A percentile compares a stretch with the other conserved stretches of the same genome.
Evolutionary conservation across 2,329 filamentous ascomycete genomes (phyloP).

Genomic region (Passalora sequoiae): DNA sequence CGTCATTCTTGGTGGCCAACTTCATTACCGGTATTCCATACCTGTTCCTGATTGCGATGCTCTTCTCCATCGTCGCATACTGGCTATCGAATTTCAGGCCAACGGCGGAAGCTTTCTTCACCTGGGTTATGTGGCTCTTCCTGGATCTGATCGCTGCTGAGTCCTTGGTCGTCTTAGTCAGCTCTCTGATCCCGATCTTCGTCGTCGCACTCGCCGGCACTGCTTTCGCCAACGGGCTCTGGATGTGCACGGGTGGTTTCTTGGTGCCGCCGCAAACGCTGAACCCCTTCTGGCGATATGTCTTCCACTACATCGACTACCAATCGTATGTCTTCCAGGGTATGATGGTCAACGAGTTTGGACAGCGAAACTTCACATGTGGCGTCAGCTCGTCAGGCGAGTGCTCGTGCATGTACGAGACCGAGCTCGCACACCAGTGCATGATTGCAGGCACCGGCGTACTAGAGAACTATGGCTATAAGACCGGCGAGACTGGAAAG

Average conservation of each 20-base stretch:
- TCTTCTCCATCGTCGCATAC: conserved; percentile 72
- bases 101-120: conserved; percentile 62
- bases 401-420: conserved; percentile 68
- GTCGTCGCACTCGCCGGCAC: conserved; percentile 71
- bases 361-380: conserved; percentile 58
- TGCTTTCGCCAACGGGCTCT: conserved; percentile 78
- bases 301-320: conserved; percentile 82
- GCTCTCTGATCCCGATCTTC: conserved; percentile 67
- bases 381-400: conserved; percentile 34
- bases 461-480: conserved; percentile 64
- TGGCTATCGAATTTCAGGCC: conserved; percentile 73
- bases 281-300: conserved; percentile 79
- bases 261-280: conserved; percentile 65
- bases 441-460: conserved; percentile 67
- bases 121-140: conserved; percentile 78
- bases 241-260: conserved; percentile 81
- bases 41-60: conserved; percentile 66
- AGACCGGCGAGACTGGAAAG: conserved; percentile 56
- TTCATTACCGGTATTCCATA: conserved; percentile 76
- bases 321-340: conserved; percentile 79
- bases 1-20: conserved; percentile 67
- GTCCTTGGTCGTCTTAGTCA: conserved; percentile 70
- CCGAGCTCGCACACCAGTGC: conserved; percentile 58
- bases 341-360: conserved; percentile 87
- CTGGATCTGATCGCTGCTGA: conserved; percentile 80